A percentile compares a stretch with the other conserved stretches of the same genome.
Evolutionary conservation across 2,329 filamentous ascomycete genomes (phyloP).

Genomic region (Oidium heveae): DNA sequence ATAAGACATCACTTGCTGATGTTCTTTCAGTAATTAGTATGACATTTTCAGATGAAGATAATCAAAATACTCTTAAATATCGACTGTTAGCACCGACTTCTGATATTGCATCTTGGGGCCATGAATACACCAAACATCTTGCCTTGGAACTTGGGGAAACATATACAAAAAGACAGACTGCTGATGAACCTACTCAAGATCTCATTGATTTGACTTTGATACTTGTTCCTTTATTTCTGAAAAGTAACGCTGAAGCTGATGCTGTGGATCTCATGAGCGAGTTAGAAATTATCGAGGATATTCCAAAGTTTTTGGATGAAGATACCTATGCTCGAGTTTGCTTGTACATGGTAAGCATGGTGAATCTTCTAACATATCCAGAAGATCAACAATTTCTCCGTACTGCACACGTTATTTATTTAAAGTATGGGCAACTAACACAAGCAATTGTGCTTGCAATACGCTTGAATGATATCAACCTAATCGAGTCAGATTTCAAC

Average conservation of each 20-base stretch:
- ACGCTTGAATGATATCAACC: conserved; percentile 60
- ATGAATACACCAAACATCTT: conserved; percentile 91
- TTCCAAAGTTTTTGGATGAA: conserved; percentile 73
- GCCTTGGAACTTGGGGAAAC: conserved; percentile 91
- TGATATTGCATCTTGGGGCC: conserved; percentile 91
- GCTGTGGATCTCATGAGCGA: conserved; percentile 94
- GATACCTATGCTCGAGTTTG: conserved; percentile 86
- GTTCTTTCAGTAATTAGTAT: conserved; percentile 94
- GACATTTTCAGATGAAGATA: conserved; percentile 94
- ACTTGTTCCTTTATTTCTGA: conserved; percentile 80
- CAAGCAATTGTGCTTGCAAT: conserved; percentile 91
- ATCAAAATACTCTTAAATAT: conserved; percentile 90
- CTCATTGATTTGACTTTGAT: conserved; percentile 61
- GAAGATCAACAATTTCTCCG: conserved; percentile 90
- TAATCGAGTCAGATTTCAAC: conserved; percentile 64
- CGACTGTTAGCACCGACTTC: conserved; percentile 69
- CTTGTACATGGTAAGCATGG: conserved; percentile 97
- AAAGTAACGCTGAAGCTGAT: conserved; percentile 94
- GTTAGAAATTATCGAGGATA: conserved; percentile 84
- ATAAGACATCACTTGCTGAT: conserved; percentile 81
- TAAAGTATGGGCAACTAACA: conserved; percentile 72
- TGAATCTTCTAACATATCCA: conserved; percentile 87
- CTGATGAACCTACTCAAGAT: conserved; percentile 64
- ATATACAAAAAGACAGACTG: conserved; percentile 63
- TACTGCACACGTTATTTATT: conserved; percentile 83